These are phyloP conservation scores for Chaetothyriales sp. DNA, from an alignment of 2,329 filamentous ascomycete species.

Conservation along the genomic window DNA sequence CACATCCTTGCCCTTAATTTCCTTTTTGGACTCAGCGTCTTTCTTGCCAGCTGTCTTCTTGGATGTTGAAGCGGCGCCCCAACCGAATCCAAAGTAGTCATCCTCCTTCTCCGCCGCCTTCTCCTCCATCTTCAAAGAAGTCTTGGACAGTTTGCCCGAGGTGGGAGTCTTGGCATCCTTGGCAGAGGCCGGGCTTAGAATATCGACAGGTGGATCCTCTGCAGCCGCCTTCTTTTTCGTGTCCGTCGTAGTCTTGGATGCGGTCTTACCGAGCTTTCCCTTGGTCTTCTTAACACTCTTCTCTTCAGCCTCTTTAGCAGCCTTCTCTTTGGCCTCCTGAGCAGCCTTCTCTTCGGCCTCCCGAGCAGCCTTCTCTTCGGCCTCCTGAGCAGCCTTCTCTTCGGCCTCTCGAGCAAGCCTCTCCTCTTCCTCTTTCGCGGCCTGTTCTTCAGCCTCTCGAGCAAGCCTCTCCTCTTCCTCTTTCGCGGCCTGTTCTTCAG, in stretches of 20 bases:
- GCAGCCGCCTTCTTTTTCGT: constrained; percentile 13
- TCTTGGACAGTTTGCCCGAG: constrained; percentile 16
- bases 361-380: constrained; percentile 19
- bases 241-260: constrained; percentile 11
- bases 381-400: constrained; percentile 26
- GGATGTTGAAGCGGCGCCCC: constrained; percentile 15
- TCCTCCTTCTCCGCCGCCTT: constrained; percentile 12
- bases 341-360: constrained; percentile 26
- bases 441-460: constrained; percentile 23
- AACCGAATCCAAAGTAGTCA: constrained; percentile 21
- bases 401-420: constrained; percentile 20
- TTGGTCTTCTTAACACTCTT: constrained; percentile 22
- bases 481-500: constrained; percentile 19
- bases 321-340: constrained; percentile 16
- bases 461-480: constrained; percentile 21
- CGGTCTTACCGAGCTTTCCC: constrained; percentile 15
- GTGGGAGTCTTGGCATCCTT: constrained; percentile 4
- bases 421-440: constrained; percentile 22
- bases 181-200: constrained; percentile 19
- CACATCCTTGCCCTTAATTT: constrained; percentile 30
- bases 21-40: constrained; percentile 21
- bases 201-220: constrained; percentile 22
- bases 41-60: constrained; percentile 26
- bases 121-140: constrained; percentile 18
- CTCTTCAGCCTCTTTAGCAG: constrained; percentile 31